These are phyloP conservation scores for Neonectria ditissima DNA, from an alignment of 2,329 filamentous ascomycete genomes.

Conservation along the genomic window DNA sequence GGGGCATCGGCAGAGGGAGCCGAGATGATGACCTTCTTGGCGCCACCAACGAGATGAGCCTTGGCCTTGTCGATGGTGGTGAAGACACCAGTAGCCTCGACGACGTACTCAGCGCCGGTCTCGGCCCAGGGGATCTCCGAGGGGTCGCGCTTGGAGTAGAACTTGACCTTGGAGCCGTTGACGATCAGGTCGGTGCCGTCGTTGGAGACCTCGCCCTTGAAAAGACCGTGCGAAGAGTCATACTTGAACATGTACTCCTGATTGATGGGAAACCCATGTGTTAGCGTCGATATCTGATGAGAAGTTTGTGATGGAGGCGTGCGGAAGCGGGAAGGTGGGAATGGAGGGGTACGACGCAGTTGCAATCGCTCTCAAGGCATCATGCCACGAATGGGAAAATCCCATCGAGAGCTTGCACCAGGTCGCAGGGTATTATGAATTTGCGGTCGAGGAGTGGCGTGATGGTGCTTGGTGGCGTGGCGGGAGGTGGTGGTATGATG, in stretches of 20 bases:
- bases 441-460: conserved; percentile 10
- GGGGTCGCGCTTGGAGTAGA: conserved; percentile 95
- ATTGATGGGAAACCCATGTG: conserved; percentile 16
- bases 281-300: conserved; percentile 9
- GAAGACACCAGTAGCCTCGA: conserved; percentile 99
- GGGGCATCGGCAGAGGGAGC: conserved; percentile 94
- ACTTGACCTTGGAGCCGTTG: conserved; percentile 95
- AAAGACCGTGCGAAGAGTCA: conserved; percentile 95
- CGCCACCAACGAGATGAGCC: conserved; percentile 94
- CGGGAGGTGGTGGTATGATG: conserved; percentile 17
- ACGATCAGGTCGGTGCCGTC: conserved; percentile 79
- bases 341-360: conserved; percentile 21
- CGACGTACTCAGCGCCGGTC: conserved; percentile 90
- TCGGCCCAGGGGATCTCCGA: conserved; percentile 89
- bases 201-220: conserved; percentile 90
- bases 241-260: conserved; percentile 99
- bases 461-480: conserved; percentile 1
- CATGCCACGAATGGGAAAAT: conserved; percentile 9
- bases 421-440: conserved; percentile 1
- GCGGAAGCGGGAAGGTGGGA: not conserved
- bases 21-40: conserved; percentile 97
- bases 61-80: conserved; percentile 97
- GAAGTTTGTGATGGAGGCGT: conserved; percentile 25
- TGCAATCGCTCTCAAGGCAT: not conserved
- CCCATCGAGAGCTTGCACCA: not conserved